Conservation (phyloP, 1,139 yeast genomes). For the Yamadazyma triangularis region DNA sequence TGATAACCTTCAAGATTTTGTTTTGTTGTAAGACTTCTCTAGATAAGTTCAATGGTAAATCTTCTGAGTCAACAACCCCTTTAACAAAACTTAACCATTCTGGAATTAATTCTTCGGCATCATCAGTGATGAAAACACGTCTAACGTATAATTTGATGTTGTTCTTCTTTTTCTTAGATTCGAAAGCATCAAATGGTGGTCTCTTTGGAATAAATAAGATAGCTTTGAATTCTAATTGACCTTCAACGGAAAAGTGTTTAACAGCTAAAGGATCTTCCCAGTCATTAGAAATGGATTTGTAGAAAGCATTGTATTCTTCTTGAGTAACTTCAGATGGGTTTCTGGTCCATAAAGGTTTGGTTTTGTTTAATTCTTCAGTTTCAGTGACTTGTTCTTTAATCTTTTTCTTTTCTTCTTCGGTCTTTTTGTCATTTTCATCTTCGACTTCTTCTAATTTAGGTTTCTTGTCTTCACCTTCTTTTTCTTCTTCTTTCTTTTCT, state of each 20-base stretch:
- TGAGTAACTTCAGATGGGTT: slow-evolving; percentile 96
- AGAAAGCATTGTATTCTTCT: slow-evolving; percentile 99
- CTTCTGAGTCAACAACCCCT: slow-evolving; percentile 99
- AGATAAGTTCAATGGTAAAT: slow-evolving; percentile 98
- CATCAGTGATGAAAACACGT: slow-evolving; percentile 99
- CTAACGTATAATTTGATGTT: slow-evolving; percentile 99
- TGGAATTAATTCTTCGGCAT: slow-evolving; percentile 98
- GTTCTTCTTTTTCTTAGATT: slow-evolving; percentile 97
- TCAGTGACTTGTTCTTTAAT: slow-evolving; percentile 85
- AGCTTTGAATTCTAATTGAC: slow-evolving; percentile 99
- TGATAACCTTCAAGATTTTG: slow-evolving; percentile 98
- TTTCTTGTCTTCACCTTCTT: slow-evolving; percentile 38
- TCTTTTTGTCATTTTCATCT: slow-evolving; percentile 60
- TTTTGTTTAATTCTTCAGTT: slow-evolving; percentile 96
- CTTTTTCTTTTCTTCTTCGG: slow-evolving; percentile 66
- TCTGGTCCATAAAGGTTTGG: slow-evolving; percentile 99
- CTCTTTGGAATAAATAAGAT: slow-evolving; percentile 97
- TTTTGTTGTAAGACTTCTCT: slow-evolving; percentile 99
- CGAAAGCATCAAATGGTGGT: slow-evolving; percentile 98
- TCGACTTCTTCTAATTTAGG: slow-evolving; percentile 73
- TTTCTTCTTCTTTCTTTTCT: slow-evolving; percentile 59
- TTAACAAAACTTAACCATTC: slow-evolving; percentile 97
- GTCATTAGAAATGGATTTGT: slow-evolving; percentile 98
- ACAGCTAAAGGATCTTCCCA: slow-evolving; percentile 99
- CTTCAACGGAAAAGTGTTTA: slow-evolving; percentile 99